These are phyloP conservation scores for Erysimum cheiranthoides DNA, from an alignment of 345 rosid genomes.

Conservation along the genomic window DNA sequence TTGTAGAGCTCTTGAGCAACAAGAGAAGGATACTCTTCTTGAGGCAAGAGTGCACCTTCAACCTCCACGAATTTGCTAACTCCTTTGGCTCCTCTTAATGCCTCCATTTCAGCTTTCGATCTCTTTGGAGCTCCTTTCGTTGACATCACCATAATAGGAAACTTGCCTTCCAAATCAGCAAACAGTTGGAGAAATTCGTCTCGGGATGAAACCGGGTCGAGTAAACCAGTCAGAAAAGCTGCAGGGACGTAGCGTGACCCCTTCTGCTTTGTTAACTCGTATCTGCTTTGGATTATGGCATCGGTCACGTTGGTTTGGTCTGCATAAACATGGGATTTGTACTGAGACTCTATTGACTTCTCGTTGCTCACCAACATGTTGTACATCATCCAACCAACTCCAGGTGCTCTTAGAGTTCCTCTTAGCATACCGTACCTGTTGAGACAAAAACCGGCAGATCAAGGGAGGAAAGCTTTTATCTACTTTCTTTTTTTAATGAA, in stretches of 20 bases:
- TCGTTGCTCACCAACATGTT: constrained; percentile 93
- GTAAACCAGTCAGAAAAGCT: constrained; percentile 90
- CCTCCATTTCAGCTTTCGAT: constrained; percentile 95
- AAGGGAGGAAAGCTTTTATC: constrained; percentile 12
- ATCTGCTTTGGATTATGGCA: constrained; percentile 67
- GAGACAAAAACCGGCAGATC: not conserved
- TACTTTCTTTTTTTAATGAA: not conserved
- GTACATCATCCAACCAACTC: constrained; percentile 91
- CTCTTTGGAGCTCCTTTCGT: constrained; percentile 75
- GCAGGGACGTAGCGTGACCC: constrained; percentile 93
- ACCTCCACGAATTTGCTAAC: constrained; percentile 77
- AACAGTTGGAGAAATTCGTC: constrained; percentile 78
- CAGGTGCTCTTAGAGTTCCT: constrained; percentile 85
- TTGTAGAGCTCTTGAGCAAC: constrained; percentile 70
- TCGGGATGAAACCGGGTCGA: constrained; percentile 75
- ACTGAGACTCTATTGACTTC: constrained; percentile 84
- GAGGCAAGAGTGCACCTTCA: constrained; percentile 86
- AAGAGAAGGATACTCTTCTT: constrained; percentile 80
- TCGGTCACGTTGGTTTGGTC: constrained; percentile 80
- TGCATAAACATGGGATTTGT: constrained; percentile 88
- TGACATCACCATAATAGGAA: constrained; percentile 70
- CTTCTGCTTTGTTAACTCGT: constrained; percentile 64
- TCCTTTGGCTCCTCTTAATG: constrained; percentile 69
- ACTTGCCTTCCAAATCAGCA: constrained; percentile 64
- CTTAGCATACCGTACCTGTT: constrained; percentile 79